phyloP scores from a whole-genome alignment of 805 yeast genomes.

The Candida maris region DNA sequence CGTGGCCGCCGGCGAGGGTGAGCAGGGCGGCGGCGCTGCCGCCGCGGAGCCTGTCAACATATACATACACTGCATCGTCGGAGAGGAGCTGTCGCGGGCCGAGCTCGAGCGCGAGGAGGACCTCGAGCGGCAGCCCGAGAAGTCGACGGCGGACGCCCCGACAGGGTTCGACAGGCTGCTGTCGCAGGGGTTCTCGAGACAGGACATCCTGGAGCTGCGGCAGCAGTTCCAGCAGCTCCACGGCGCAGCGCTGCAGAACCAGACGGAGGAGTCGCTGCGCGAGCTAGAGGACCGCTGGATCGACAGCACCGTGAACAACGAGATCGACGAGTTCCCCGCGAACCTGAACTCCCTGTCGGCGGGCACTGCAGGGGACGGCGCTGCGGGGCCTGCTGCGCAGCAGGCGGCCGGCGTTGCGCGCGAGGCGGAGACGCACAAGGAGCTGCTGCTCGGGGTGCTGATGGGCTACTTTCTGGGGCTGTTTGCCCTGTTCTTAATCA shows the following conservation, averaged over 20 bases:
- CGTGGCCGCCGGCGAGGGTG: slow-evolving; percentile 18
- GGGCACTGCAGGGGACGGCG: slow-evolving; percentile 5
- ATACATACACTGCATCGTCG: slow-evolving; percentile 79
- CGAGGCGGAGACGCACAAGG: slow-evolving; percentile 46
- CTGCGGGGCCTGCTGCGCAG: slow-evolving; percentile 7
- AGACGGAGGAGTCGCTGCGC: slow-evolving; percentile 48
- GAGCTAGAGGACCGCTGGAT: slow-evolving; percentile 87
- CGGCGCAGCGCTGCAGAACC: slow-evolving; percentile 37
- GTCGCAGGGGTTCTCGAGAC: slow-evolving; percentile 77
- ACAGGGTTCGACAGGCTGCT: slow-evolving; percentile 83
- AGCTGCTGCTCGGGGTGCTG: slow-evolving; percentile 63
- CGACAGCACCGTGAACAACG: slow-evolving; percentile 64
- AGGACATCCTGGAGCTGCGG: slow-evolving; percentile 69
- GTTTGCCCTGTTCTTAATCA: slow-evolving; percentile 58
- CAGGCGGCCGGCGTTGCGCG: slow-evolving; percentile 29
- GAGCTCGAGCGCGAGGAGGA: slow-evolving; percentile 60
- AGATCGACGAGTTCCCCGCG: slow-evolving; percentile 44
- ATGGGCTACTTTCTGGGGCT: slow-evolving; percentile 78
- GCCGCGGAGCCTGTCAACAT: slow-evolving; percentile 31
- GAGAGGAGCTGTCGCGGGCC: slow-evolving; percentile 52
- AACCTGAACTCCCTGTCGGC: slow-evolving; percentile 16
- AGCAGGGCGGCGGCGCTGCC: slow-evolving; percentile 16
- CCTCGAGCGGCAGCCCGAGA: slow-evolving; percentile 51
- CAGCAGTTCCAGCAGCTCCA: slow-evolving; percentile 71
- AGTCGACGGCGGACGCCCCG: slow-evolving; percentile 60